phyloP scores from a whole-genome alignment of 2,329 filamentous ascomycete genomes.

The Arthrinium puccinioides region DNA sequence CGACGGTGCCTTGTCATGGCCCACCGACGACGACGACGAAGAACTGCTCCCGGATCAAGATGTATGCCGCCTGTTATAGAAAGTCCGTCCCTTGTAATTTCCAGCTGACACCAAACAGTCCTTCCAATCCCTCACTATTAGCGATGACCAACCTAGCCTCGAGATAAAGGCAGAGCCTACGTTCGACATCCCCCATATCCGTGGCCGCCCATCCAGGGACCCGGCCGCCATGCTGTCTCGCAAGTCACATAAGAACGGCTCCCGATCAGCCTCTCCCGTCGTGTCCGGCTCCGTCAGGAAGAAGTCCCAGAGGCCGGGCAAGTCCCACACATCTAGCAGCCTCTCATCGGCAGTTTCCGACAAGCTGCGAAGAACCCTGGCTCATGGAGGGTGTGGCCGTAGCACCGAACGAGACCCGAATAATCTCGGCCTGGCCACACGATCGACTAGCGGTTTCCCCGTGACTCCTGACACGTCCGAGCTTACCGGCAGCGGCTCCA shows the following conservation, averaged over 20 bases:
- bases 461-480: slow-evolving; percentile 55
- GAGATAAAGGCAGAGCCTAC: slow-evolving; percentile 23
- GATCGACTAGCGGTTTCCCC: slow-evolving; percentile 26
- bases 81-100: too few relatives aligned
- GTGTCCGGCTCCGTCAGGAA: slow-evolving; percentile 20
- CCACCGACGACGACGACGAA: slow-evolving; percentile 21
- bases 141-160: slow-evolving; percentile 13
- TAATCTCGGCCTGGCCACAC: slow-evolving; percentile 11
- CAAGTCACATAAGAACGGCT: slow-evolving; percentile 23
- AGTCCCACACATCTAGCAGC: slow-evolving; percentile 19
- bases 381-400: too few relatives aligned
- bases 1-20: slow-evolving; percentile 38
- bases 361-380: slow-evolving; percentile 29
- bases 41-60: background rate
- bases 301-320: slow-evolving; percentile 18
- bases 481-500: slow-evolving; percentile 16
- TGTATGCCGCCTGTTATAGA: too few relatives aligned
- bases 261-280: slow-evolving; percentile 25
- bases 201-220: slow-evolving; percentile 16
- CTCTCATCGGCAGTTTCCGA: slow-evolving; percentile 26
- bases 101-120: slow-evolving; percentile 6
- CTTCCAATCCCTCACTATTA: slow-evolving; percentile 15
- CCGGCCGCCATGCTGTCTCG: slow-evolving; percentile 20
- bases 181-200: slow-evolving; percentile 22
- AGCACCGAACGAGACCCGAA: slow-evolving; percentile 21